Evolutionary conservation across 257 asterid genomes (phyloP).

Genomic region (Anisodus acutangulus): DNA sequence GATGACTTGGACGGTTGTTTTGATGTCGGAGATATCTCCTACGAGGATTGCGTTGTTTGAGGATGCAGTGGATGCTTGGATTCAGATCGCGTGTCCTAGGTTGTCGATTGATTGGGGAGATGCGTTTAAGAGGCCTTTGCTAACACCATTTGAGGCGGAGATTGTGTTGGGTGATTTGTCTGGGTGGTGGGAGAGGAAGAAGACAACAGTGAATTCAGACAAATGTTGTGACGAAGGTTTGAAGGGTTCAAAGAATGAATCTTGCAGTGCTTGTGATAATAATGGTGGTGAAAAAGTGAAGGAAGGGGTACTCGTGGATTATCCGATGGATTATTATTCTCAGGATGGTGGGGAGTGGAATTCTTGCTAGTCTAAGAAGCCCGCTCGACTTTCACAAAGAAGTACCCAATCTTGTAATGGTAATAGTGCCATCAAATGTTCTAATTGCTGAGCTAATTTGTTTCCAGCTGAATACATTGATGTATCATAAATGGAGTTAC

Average conservation of each 20-base stretch:
- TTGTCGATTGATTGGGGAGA: slow-evolving; percentile 98
- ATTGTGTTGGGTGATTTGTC: slow-evolving; percentile 86
- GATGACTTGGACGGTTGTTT: slow-evolving; percentile 72
- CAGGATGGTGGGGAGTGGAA: slow-evolving; percentile 98
- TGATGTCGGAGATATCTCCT: slow-evolving; percentile 94
- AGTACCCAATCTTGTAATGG: slow-evolving; percentile 47
- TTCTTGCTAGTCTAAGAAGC: slow-evolving; percentile 78
- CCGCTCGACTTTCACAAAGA: slow-evolving; percentile 43
- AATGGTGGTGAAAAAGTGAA: slow-evolving; percentile 40
- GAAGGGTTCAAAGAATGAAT: slow-evolving; percentile 44
- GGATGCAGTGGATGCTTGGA: slow-evolving; percentile 91
- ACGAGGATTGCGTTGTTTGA: slow-evolving; percentile 77
- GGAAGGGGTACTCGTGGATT: slow-evolving; percentile 52
- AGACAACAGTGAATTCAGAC: slow-evolving; percentile 29
- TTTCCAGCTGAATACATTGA: neutral
- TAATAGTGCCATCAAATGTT: slow-evolving; percentile 8
- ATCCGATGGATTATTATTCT: slow-evolving; percentile 97
- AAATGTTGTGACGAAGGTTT: slow-evolving; percentile 32
- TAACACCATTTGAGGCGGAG: slow-evolving; percentile 93
- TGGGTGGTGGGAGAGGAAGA: slow-evolving; percentile 97
- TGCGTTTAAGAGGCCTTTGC: slow-evolving; percentile 82
- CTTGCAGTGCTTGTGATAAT: slow-evolving; percentile 47
- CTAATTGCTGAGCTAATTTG: slow-evolving; percentile 11
- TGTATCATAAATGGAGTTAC: neutral
- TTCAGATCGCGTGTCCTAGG: slow-evolving; percentile 96